A percentile compares a stretch with the other conserved stretches of the same genome.
These are phyloP conservation scores for Alternaria sp. DNA, from an alignment of 2,329 filamentous ascomycete genomes.

Conservation along the genomic window DNA sequence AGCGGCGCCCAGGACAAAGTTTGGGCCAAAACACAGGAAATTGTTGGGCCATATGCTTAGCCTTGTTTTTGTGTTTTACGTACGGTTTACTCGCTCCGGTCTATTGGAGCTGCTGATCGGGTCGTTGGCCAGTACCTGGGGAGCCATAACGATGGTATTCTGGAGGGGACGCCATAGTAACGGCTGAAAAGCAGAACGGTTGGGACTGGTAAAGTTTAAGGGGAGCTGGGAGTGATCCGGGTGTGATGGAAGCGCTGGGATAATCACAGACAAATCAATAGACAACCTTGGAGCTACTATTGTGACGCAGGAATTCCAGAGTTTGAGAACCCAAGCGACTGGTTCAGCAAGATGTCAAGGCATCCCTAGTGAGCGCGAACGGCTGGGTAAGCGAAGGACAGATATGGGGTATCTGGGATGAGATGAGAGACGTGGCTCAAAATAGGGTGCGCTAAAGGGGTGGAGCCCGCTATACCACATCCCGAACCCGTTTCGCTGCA, in stretches of 20 bases:
- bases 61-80: background rate
- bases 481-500: constrained; percentile 8
- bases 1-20: background rate
- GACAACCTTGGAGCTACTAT: background rate
- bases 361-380: background rate
- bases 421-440: constrained; percentile 1
- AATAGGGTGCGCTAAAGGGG: constrained; percentile 3
- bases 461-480: constrained; percentile 10
- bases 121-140: background rate
- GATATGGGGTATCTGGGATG: background rate
- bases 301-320: background rate
- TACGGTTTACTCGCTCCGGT: background rate
- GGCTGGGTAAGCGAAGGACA: background rate
- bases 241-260: background rate
- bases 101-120: background rate
- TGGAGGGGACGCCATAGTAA: background rate
- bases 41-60: background rate
- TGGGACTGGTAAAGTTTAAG: background rate
- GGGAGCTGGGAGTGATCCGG: background rate
- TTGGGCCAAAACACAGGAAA: background rate
- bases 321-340: background rate
- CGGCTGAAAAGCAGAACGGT: background rate
- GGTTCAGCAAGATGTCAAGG: background rate
- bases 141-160: background rate
- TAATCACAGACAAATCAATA: too few relatives aligned